These are phyloP conservation scores for Diplocarpon mali DNA, from an alignment of 2,329 filamentous ascomycete species.

Conservation along the genomic window DNA sequence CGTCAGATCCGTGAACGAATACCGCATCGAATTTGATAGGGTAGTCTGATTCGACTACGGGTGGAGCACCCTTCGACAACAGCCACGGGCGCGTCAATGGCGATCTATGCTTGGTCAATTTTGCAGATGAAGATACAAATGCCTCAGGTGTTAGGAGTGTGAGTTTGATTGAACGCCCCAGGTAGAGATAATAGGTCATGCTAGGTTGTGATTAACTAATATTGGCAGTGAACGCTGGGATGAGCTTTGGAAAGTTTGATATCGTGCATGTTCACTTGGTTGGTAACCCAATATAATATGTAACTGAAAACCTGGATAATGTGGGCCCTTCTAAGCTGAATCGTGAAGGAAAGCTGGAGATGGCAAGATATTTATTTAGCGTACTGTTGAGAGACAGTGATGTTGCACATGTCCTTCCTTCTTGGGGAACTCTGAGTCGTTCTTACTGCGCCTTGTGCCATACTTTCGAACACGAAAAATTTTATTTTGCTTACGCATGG, in stretches of 20 bases:
- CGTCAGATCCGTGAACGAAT: constrained; percentile 32
- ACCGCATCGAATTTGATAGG: constrained; percentile 29
- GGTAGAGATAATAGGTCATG: no score
- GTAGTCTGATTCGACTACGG: constrained; percentile 29
- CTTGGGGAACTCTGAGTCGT: no score
- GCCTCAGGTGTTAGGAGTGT: not conserved
- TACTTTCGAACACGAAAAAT: no score
- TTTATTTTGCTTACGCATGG: no score
- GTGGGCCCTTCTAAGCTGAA: no score
- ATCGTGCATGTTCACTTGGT: constrained; percentile 13
- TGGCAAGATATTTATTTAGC: no score
- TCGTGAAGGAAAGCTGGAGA: no score
- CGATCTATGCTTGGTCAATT: constrained; percentile 24
- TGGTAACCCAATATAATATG: no score
- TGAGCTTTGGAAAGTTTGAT: constrained; percentile 29
- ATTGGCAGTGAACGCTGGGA: constrained; percentile 31
- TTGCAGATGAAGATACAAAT: not conserved
- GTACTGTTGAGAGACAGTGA: no score
- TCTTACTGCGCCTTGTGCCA: no score
- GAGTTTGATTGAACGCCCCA: not conserved
- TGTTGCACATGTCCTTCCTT: no score
- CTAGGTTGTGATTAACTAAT: constrained; percentile 22
- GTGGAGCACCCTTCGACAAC: constrained; percentile 26
- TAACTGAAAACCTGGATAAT: not conserved
- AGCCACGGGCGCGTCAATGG: constrained; percentile 27